Evolutionary conservation across 2,329 filamentous ascomycete genomes (phyloP).

Genomic region (Thelonectria discophora): DNA sequence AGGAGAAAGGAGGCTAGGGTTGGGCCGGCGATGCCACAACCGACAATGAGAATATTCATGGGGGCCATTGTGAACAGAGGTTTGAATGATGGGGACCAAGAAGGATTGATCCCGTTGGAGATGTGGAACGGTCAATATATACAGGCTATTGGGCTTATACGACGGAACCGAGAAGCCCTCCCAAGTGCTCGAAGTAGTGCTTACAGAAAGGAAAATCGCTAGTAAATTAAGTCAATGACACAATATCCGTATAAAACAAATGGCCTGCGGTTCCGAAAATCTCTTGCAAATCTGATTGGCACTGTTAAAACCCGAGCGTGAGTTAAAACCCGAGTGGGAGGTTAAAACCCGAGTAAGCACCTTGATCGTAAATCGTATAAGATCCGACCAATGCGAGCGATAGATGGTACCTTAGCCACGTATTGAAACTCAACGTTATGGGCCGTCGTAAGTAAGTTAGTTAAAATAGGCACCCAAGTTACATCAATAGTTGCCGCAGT

Average conservation of each 20-base stretch:
- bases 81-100: neutral
- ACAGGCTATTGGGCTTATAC: neutral
- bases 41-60: constrained; percentile 55
- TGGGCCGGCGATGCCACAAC: constrained; percentile 56
- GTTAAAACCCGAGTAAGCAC: neutral
- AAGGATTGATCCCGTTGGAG: neutral
- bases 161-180: neutral
- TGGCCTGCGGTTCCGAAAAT: neutral
- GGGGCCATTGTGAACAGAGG: neutral
- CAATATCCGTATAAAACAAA: neutral
- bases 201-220: neutral
- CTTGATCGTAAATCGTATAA: neutral
- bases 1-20: constrained; percentile 49
- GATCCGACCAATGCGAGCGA: no score
- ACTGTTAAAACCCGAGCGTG: no score
- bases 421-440: no score
- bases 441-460: no score
- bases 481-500: no score
- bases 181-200: neutral
- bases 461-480: no score
- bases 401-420: no score
- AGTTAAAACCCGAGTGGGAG: neutral
- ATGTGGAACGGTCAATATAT: no score
- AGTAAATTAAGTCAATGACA: neutral
- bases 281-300: neutral